Evolutionary conservation across 2,329 filamentous ascomycete species (phyloP), one percentile per base, ranked within the genome.

Genomic region (Xylaria polymorpha): DNA sequence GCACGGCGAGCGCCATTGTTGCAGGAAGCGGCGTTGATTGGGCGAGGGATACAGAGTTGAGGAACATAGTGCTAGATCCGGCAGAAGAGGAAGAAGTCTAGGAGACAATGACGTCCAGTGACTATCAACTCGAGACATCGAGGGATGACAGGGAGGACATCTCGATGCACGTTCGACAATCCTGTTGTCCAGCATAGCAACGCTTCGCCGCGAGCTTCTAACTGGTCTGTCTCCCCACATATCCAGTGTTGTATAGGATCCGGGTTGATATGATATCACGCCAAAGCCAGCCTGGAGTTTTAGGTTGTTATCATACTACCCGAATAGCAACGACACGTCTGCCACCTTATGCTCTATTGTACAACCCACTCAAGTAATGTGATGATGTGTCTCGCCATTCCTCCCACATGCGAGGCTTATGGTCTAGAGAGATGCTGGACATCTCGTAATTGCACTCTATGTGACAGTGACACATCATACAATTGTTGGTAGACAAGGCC

Each of bases 1-100:
- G 88, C 29, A 88, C 94, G 50, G 86, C 92, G n/a, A 92, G 91
- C 75, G 93, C 91, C 20, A 86, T 94, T 64, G 87, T 97, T 56
- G 92, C 89, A 5, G 93, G 92, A 3, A 97, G 93, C 79, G 94
- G 94, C 56, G 84, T 96, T 63, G 90, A 97, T 76, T 97, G 94
- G 94, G 89, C 88, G 14, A 83, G 86, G 48, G 90, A 97, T 79
- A 85, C 89, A 61, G 85, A 84, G 68, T 81, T 97, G 70, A 85
- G 87, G 67, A 87, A 88, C 60, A 84, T 95, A 69, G 93, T 97
- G 32, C 83, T 97, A 70, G 93, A 93, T 76, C 82, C 84, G 12
- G 88, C 91, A 71, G 79, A 80, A 71, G 79, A 80, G 70, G 83
- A 84, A 58, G 78, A 81, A 7, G 32, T 69, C 18, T 72, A 70